Conservation (phyloP, 257 asterid genomes). For the Solanum paucissectum region DNA sequence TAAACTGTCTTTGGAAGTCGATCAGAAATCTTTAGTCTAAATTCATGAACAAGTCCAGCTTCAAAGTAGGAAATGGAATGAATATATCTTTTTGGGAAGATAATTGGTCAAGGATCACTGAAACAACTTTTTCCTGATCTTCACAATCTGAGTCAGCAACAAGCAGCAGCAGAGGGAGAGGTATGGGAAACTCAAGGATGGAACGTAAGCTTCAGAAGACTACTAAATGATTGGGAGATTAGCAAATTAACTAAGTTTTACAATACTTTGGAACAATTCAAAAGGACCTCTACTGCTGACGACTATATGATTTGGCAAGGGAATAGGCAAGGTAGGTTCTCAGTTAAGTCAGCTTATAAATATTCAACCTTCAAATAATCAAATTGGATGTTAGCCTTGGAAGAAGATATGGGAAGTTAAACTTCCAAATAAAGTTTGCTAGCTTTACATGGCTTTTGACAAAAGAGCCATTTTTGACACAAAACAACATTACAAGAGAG, state of each 20-base stretch:
- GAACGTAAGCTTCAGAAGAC: not conserved
- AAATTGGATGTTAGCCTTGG: not conserved
- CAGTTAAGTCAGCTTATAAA: not conserved
- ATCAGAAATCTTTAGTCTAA: not conserved
- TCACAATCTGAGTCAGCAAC: not conserved
- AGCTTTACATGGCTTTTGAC: not conserved
- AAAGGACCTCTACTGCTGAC: not conserved
- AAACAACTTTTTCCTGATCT: not conserved
- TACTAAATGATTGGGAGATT: not conserved
- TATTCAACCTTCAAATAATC: not conserved
- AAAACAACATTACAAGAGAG: not conserved
- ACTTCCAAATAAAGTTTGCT: not conserved
- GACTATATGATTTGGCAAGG: not conserved
- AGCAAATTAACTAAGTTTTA: not conserved
- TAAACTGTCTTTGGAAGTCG: not conserved
- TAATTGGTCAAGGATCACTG: not conserved
- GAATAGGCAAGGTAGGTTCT: not conserved
- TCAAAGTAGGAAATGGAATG: not conserved
- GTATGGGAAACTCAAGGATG: not conserved
- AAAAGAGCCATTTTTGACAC: not conserved
- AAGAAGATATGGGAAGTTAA: not conserved
- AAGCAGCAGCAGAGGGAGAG: not conserved
- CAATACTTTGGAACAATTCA: not conserved
- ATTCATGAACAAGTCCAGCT: not conserved
- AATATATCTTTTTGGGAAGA: not conserved